Base-by-base conservation (phyloP, 768 basidiomycete genomes). In the Botryobasidium botryosum region DNA sequence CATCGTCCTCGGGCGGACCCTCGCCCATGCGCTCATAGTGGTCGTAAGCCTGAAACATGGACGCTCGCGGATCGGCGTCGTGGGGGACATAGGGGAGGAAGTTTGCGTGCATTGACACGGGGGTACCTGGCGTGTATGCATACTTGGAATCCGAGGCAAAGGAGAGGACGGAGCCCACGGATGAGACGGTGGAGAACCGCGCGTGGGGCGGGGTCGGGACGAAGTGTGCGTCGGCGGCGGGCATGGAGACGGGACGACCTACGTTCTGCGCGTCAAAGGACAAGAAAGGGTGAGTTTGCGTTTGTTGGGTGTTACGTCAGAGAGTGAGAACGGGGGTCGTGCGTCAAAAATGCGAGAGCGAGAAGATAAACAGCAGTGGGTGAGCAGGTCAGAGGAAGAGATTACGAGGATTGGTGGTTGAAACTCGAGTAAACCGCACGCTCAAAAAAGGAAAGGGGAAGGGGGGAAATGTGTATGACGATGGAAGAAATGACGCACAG, bases 1-100 rank as follows among this genome's bases (percentile, higher is more conserved):
- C 87, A 53, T 88, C 86, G 50, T 49, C 48, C n/a, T 36, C 48
- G 20, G 45, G 35, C 24, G 44, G 18, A 20, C 24, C 25, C n/a
- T 20, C 46, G n/a, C 27, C 36, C 6, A 35, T 21, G 7, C 28
- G 23, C 23, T 24, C 20, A 42, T 42, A 42, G 24, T 21, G 25
- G 26, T 42, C 40, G 25, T 42, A 21, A 15, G 40, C 8, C 10
- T 35, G 35, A n/a, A 25, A 41, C 6, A 25, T 21, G 6, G 37
- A 39, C 7, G 45, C 18, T 4, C 25, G 18, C 26, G 37, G 26
- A 5, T 17, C 21, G 25, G 39, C 39, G 17, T 41, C 39, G 37
- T 48, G 27, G 28, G 36, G 28, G 48, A 43, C 29, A 42, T 45
- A 46, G 33, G 42, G 37, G 37, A 45, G 35, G 48, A 41, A 49